Percentiles rank a stretch among this genome's conserved stretches.
Conservation (phyloP, 768 basidiomycete genomes). For the Pisolithus tinctorius region DNA sequence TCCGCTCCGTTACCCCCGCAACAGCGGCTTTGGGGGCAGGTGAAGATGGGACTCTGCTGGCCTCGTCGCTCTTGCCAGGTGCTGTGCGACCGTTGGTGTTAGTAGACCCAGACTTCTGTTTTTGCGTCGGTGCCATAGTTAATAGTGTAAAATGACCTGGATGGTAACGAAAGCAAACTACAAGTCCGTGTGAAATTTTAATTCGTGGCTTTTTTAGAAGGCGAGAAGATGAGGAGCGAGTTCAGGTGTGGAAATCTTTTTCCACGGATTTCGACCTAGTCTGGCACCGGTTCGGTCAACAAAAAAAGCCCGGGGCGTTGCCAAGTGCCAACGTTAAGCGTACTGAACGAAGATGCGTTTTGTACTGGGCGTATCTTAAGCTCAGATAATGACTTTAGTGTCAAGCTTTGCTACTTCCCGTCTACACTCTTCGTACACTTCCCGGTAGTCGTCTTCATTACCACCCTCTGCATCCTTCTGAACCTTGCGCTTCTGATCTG, state of each 20-base stretch:
- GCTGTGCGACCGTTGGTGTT: conserved; percentile 31
- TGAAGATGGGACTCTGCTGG: conserved; percentile 22
- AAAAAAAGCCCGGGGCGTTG: too few relatives aligned
- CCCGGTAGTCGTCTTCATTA: conserved; percentile 79
- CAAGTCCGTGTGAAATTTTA: too few relatives aligned
- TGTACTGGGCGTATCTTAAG: not conserved
- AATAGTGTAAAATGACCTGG: not conserved
- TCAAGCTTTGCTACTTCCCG: conserved; percentile 82
- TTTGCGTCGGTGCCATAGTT: conserved; percentile 31
- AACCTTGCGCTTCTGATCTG: conserved; percentile 65
- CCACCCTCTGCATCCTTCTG: conserved; percentile 59
- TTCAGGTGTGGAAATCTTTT: too few relatives aligned
- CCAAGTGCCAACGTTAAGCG: not conserved
- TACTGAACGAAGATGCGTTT: too few relatives aligned
- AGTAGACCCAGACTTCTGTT: conserved; percentile 46
- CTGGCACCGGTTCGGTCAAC: too few relatives aligned
- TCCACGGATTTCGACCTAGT: too few relatives aligned
- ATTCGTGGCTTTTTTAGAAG: too few relatives aligned
- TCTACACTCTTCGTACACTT: conserved; percentile 80
- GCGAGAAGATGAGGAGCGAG: too few relatives aligned
- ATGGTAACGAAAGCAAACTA: too few relatives aligned
- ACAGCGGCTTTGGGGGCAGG: conserved; percentile 15
- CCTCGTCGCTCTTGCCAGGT: conserved; percentile 13
- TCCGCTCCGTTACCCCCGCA: conserved; percentile 5
- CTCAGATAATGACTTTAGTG: conserved; percentile 58